Evolutionary conservation across 2,329 filamentous ascomycete species (phyloP).

Genomic region (Cryphonectria parasitica): DNA sequence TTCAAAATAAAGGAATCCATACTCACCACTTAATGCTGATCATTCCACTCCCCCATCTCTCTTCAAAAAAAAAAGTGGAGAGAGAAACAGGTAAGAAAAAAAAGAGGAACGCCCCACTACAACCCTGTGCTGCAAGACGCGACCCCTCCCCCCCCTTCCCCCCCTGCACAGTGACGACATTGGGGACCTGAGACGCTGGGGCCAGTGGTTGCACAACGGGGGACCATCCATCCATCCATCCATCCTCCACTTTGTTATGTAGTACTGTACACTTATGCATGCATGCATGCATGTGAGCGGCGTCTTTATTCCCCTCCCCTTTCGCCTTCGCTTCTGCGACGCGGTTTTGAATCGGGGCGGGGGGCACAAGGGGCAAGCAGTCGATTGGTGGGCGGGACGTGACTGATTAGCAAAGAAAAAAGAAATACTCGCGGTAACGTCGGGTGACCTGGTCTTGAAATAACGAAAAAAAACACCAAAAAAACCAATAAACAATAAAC

Average conservation of each 20-base stretch:
- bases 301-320: not conserved
- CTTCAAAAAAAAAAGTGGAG: conserved; percentile 1
- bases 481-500: no score
- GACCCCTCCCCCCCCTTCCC: not conserved
- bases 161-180: conserved; percentile 3
- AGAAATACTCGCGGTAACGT: not conserved
- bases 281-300: not conserved
- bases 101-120: not conserved
- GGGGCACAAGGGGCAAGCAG: not conserved
- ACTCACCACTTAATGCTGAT: not conserved
- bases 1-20: not conserved
- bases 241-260: not conserved
- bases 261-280: not conserved
- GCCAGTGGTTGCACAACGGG: no score
- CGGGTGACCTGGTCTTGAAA: not conserved
- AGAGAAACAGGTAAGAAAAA: conserved; percentile 3
- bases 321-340: not conserved
- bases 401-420: not conserved
- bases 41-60: not conserved
- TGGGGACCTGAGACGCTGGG: not conserved
- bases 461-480: not conserved
- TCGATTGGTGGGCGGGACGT: not conserved
- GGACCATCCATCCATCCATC: not conserved
- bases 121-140: not conserved
- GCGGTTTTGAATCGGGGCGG: not conserved